A percentile compares a stretch with the other conserved stretches of the same genome.
These are phyloP conservation scores for Fusarium multiceps DNA, from an alignment of 2,329 filamentous ascomycete species.

Conservation along the genomic window DNA sequence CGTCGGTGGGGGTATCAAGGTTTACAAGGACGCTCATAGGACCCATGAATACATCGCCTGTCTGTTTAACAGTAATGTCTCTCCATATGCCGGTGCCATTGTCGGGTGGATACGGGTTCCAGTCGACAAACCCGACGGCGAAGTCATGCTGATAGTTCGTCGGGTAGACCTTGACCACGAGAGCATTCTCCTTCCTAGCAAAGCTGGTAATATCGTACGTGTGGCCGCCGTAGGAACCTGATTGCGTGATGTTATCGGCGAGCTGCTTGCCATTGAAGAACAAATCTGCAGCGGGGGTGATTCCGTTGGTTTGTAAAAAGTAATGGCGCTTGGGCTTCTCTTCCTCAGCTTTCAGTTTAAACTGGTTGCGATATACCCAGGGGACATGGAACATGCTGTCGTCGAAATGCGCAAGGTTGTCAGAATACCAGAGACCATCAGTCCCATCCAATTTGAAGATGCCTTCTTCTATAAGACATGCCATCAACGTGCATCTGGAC, in stretches of 20 bases:
- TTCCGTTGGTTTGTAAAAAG: conserved; percentile 2
- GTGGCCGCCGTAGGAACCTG: background rate
- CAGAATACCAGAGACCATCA: background rate
- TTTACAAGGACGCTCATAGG: background rate
- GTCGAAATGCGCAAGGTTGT: background rate
- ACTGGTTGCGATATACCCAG: background rate
- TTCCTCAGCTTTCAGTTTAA: background rate
- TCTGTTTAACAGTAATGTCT: background rate
- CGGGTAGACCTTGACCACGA: background rate
- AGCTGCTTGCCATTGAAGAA: background rate
- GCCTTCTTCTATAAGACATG: background rate
- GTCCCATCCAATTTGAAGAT: background rate
- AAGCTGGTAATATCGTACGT: background rate
- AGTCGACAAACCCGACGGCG: background rate
- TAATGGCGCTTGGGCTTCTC: background rate
- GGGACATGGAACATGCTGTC: background rate
- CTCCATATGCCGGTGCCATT: background rate
- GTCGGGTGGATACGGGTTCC: conserved; percentile 1
- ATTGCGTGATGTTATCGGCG: background rate
- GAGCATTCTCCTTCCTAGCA: background rate
- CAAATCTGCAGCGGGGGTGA: background rate
- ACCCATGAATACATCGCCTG: background rate
- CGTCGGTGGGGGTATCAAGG: background rate
- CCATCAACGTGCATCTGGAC: background rate
- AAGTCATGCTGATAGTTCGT: background rate